Conservation (phyloP, 352 stramenopile genomes). For the Phytophthora pseudosyringae region DNA sequence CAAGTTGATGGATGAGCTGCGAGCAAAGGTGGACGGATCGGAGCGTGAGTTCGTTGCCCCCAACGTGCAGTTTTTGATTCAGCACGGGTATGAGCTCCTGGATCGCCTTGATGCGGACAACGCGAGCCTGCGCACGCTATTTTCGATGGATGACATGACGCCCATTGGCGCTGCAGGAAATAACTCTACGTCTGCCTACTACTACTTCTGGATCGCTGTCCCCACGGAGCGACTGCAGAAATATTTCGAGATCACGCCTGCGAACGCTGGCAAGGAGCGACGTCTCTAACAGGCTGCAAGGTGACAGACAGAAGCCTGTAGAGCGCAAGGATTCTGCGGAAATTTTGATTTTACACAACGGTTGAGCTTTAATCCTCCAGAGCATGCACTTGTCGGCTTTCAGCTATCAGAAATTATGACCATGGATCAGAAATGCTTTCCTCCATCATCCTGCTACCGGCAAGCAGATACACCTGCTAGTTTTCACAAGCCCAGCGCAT, state of each 20-base stretch:
- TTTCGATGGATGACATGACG: slow-evolving; percentile 88
- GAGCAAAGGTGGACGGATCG: slow-evolving; percentile 46
- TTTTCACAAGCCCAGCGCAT: no score
- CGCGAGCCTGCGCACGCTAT: slow-evolving; percentile 65
- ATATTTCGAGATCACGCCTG: slow-evolving; percentile 63
- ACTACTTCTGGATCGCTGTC: slow-evolving; percentile 66
- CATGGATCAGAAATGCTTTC: no score
- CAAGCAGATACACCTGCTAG: no score
- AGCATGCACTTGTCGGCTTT: no score
- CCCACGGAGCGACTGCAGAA: slow-evolving; percentile 51
- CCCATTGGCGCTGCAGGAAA: slow-evolving; percentile 43
- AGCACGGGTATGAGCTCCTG: slow-evolving; percentile 79
- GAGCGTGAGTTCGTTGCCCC: slow-evolving; percentile 47
- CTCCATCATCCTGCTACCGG: no score
- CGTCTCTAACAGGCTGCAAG: slow-evolving; percentile 29
- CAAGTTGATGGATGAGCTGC: slow-evolving; percentile 65
- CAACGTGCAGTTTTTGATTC: slow-evolving; percentile 74
- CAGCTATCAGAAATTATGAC: no score
- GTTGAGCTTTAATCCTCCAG: background rate
- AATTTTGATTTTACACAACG: slow-evolving; percentile 16
- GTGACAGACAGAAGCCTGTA: background rate
- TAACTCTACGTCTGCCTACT: slow-evolving; percentile 41
- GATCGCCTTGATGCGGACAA: slow-evolving; percentile 83
- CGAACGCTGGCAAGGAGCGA: slow-evolving; percentile 41
- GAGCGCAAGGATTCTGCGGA: background rate